These are phyloP conservation scores for Penicillium sp. DNA, from an alignment of 2,329 filamentous ascomycete genomes.

Conservation along the genomic window DNA sequence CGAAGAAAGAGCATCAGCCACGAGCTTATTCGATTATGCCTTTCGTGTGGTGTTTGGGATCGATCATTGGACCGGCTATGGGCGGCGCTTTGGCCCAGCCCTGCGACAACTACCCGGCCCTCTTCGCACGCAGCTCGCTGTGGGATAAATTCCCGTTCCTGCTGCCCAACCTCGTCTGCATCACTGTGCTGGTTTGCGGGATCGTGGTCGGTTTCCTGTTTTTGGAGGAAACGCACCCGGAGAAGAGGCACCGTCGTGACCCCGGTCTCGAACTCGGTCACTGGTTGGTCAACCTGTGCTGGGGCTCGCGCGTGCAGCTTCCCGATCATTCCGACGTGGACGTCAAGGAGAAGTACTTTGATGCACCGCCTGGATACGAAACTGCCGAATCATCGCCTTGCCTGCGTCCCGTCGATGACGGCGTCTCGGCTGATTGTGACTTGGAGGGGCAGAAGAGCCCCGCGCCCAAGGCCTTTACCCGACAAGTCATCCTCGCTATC, in stretches of 20 bases:
- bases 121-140: constrained; percentile 71
- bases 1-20: constrained; percentile 87
- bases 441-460: constrained; percentile 43
- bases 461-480: constrained; percentile 68
- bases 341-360: constrained; percentile 44
- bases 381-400: constrained; percentile 56
- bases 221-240: constrained; percentile 87
- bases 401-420: constrained; percentile 35
- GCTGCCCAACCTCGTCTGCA: constrained; percentile 86
- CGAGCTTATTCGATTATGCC: constrained; percentile 97
- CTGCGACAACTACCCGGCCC: constrained; percentile 71
- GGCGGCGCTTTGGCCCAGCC: constrained; percentile 87
- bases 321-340: constrained; percentile 48
- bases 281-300: constrained; percentile 54
- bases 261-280: constrained; percentile 72
- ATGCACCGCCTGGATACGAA: constrained; percentile 68
- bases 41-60: constrained; percentile 96
- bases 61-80: constrained; percentile 87
- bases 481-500: constrained; percentile 81
- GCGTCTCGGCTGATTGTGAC: constrained; percentile 38
- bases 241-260: constrained; percentile 74
- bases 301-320: constrained; percentile 28
- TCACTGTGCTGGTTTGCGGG: constrained; percentile 70
- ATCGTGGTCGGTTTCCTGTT: constrained; percentile 79
- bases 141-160: constrained; percentile 89